phyloP scores from a whole-genome alignment of 2,329 filamentous ascomycete genomes.

The Penicillium sp. region DNA sequence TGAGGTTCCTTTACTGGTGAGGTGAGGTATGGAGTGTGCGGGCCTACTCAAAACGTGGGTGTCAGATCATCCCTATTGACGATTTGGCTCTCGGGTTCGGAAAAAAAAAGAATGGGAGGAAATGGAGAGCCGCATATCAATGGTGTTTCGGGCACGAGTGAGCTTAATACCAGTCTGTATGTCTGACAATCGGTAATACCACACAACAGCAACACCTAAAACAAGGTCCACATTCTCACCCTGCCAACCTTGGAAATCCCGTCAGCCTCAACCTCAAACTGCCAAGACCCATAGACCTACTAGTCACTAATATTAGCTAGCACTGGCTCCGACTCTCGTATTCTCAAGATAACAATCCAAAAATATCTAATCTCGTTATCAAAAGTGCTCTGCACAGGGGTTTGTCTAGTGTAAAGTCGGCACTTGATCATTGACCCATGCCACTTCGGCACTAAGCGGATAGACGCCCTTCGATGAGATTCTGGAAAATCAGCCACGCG shows the following conservation, averaged over 20 bases:
- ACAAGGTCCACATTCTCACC: not conserved
- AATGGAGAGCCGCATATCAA: too few relatives aligned
- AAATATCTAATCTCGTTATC: not conserved
- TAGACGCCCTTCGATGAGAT: constrained; percentile 22
- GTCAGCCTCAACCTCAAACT: not conserved
- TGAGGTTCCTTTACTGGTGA: not conserved
- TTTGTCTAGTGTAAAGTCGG: not conserved
- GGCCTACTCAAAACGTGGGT: too few relatives aligned
- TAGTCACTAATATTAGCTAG: constrained; percentile 1
- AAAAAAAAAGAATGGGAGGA: too few relatives aligned
- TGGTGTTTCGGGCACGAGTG: too few relatives aligned
- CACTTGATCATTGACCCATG: not conserved
- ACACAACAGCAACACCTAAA: not conserved
- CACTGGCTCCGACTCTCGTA: not conserved
- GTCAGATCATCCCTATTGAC: too few relatives aligned
- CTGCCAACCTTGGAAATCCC: not conserved
- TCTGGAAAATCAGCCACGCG: constrained; percentile 29
- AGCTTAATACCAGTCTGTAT: not conserved
- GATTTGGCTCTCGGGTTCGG: too few relatives aligned
- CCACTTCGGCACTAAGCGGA: constrained; percentile 1
- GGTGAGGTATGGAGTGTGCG: too few relatives aligned
- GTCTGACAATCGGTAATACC: not conserved
- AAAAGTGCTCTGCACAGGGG: not conserved
- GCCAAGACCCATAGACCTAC: constrained; percentile 1
- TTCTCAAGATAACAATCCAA: not conserved